phyloP scores from a whole-genome alignment of 805 yeast genomes.

The Candida easanensis region DNA sequence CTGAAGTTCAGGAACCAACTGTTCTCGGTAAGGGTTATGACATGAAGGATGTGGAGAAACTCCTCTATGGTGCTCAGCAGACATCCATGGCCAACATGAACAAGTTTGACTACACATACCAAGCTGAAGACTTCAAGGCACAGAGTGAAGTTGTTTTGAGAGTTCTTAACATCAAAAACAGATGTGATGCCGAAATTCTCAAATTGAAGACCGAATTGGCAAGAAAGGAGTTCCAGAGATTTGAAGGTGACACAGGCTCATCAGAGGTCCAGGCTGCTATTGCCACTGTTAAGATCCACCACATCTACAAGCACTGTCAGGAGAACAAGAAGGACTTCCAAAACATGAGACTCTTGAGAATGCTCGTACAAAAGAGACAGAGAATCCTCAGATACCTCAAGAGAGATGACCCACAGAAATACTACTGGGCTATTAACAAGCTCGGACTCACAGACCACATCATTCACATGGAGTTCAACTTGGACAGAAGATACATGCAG shows the following conservation, averaged over 20 bases:
- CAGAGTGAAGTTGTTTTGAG: conserved; percentile 70
- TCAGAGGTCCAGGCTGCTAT: conserved; percentile 96
- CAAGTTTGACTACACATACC: conserved; percentile 21
- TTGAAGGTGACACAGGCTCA: conserved; percentile 90
- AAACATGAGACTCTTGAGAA: conserved; percentile 69
- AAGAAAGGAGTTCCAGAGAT: conserved; percentile 72
- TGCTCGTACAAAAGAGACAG: conserved; percentile 88
- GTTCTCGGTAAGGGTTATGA: conserved; percentile 60
- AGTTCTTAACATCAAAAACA: conserved; percentile 71
- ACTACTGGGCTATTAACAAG: conserved; percentile 82
- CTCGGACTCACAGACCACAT: conserved; percentile 83
- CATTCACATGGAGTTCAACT: conserved; percentile 74
- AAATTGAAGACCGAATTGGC: conserved; percentile 64
- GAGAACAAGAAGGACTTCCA: conserved; percentile 69
- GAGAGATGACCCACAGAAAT: conserved; percentile 73
- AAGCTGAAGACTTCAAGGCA: conserved; percentile 42
- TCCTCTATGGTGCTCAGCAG: conserved; percentile 74
- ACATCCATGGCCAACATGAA: conserved; percentile 39
- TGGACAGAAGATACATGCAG: conserved; percentile 76
- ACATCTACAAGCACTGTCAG: conserved; percentile 69
- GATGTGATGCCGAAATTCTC: conserved; percentile 54
- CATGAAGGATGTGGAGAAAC: conserved; percentile 65
- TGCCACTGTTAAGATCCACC: conserved; percentile 75
- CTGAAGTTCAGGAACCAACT: conserved; percentile 64
- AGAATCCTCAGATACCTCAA: conserved; percentile 78